Conservation (phyloP, 2,329 filamentous ascomycete species). For the Monosporascus sp. region DNA sequence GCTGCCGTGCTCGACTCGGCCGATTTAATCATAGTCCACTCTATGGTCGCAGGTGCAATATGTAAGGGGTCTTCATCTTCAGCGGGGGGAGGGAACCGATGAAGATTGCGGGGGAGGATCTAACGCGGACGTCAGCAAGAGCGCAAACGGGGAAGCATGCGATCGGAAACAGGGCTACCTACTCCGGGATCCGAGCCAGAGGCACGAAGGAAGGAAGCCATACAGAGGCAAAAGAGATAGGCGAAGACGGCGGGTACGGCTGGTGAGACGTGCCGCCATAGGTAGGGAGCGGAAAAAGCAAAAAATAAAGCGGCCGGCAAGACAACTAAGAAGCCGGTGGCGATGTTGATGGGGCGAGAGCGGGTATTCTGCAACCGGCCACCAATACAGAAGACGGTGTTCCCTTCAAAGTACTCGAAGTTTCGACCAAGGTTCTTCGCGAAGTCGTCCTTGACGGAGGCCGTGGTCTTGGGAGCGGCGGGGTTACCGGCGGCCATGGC, state of each 20-base stretch:
- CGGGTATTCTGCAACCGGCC: slow-evolving; percentile 85
- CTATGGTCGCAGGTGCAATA: slow-evolving; percentile 78
- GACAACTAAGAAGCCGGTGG: slow-evolving; percentile 75
- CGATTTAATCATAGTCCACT: slow-evolving; percentile 89
- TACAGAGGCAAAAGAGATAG: slow-evolving; percentile 84
- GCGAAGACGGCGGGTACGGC: slow-evolving; percentile 85
- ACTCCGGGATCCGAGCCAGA: slow-evolving; percentile 90
- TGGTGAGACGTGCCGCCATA: slow-evolving; percentile 82
- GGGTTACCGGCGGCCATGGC: slow-evolving; percentile 20
- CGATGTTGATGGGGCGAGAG: slow-evolving; percentile 82
- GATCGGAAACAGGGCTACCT: slow-evolving; percentile 35
- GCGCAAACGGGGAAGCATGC: background rate
- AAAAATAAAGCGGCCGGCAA: slow-evolving; percentile 81
- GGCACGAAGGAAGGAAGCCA: slow-evolving; percentile 91
- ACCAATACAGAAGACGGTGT: slow-evolving; percentile 82
- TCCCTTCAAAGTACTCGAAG: slow-evolving; percentile 89
- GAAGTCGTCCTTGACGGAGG: slow-evolving; percentile 26
- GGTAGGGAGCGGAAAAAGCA: slow-evolving; percentile 73
- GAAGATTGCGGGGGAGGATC: slow-evolving; percentile 90
- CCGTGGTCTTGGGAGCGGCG: slow-evolving; percentile 14
- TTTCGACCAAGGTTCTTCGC: slow-evolving; percentile 58
- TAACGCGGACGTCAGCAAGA: slow-evolving; percentile 31
- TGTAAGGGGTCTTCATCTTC: slow-evolving; percentile 75
- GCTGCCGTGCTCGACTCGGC: slow-evolving; percentile 69
- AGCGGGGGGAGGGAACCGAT: slow-evolving; percentile 74